Evolutionary conservation across 176 grass and related monocot genomes (phyloP).

Genomic region (Lolium rigidum): DNA sequence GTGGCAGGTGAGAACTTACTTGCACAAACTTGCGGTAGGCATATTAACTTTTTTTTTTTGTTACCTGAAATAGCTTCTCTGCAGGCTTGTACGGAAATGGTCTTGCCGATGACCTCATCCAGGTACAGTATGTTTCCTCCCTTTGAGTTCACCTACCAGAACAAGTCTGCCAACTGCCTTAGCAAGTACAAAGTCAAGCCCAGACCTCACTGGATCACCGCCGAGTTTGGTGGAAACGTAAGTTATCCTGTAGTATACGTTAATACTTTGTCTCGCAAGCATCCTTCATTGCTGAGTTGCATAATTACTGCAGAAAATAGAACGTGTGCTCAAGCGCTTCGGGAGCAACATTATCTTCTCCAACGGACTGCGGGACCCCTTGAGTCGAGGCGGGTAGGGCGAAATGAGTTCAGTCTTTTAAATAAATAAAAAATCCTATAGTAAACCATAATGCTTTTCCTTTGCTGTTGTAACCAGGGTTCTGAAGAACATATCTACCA

Average conservation of each 20-base stretch:
- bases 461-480: conserved; percentile 53
- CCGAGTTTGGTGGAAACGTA: no score
- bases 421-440: not conserved
- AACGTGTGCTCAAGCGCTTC: conserved; percentile 71
- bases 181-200: no score
- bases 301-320: conserved; percentile 57
- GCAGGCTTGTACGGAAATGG: conserved; percentile 92
- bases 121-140: conserved; percentile 79
- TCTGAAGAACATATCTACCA: conserved; percentile 89
- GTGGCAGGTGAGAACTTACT: conserved; percentile 78
- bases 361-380: conserved; percentile 93
- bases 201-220: no score
- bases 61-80: not conserved
- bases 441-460: not conserved
- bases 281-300: not conserved
- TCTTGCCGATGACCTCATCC: conserved; percentile 67
- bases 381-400: conserved; percentile 80
- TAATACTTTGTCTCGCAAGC: not conserved
- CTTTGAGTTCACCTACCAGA: not conserved
- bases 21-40: not conserved
- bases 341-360: conserved; percentile 97
- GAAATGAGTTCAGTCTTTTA: conserved; percentile 2
- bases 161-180: no score
- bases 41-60: not conserved
- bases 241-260: no score